These are phyloP conservation scores for Globisporangium uncinulatum DNA, from an alignment of 352 stramenopile species.

Conservation along the genomic window DNA sequence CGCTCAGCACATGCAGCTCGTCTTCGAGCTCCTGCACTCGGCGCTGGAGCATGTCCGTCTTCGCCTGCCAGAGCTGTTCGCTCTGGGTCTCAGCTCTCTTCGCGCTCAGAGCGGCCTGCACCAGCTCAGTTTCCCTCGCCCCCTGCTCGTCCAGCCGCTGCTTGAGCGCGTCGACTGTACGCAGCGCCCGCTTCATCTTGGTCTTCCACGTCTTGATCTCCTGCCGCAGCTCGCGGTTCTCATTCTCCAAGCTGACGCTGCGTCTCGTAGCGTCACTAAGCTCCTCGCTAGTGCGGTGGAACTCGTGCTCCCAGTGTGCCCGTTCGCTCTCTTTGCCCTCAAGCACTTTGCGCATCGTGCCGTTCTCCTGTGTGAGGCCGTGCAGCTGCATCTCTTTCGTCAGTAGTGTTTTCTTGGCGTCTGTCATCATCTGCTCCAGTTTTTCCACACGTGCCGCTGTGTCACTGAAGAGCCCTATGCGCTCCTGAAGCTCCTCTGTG, in stretches of 20 bases:
- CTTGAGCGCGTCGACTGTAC: constrained; percentile 31
- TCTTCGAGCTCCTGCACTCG: constrained; percentile 17
- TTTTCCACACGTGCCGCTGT: constrained; percentile 34
- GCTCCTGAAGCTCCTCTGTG: constrained; percentile 45
- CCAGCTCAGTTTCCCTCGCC: constrained; percentile 10
- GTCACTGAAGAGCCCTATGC: constrained; percentile 46
- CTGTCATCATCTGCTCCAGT: constrained; percentile 28
- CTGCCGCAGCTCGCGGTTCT: constrained; percentile 19
- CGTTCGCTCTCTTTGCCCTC: constrained; percentile 33
- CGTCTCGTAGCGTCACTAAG: constrained; percentile 15
- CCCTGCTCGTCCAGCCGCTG: constrained; percentile 12
- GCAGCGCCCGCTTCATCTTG: constrained; percentile 30
- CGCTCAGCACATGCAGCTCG: constrained; percentile 14
- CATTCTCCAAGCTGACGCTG: constrained; percentile 7
- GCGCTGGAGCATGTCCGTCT: constrained; percentile 25
- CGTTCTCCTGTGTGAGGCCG: constrained; percentile 32
- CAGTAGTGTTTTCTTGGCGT: constrained; percentile 48
- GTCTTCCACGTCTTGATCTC: constrained; percentile 36
- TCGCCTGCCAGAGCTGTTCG: constrained; percentile 22
- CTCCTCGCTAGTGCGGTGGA: constrained; percentile 24
- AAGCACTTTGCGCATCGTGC: constrained; percentile 22
- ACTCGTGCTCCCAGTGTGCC: constrained; percentile 49
- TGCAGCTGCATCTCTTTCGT: constrained; percentile 59
- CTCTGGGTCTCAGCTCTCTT: constrained; percentile 22
- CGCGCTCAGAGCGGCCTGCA: constrained; percentile 14